These are phyloP conservation scores for Teratosphaeria zuluensis DNA, from an alignment of 2,329 filamentous ascomycete genomes.

Conservation along the genomic window DNA sequence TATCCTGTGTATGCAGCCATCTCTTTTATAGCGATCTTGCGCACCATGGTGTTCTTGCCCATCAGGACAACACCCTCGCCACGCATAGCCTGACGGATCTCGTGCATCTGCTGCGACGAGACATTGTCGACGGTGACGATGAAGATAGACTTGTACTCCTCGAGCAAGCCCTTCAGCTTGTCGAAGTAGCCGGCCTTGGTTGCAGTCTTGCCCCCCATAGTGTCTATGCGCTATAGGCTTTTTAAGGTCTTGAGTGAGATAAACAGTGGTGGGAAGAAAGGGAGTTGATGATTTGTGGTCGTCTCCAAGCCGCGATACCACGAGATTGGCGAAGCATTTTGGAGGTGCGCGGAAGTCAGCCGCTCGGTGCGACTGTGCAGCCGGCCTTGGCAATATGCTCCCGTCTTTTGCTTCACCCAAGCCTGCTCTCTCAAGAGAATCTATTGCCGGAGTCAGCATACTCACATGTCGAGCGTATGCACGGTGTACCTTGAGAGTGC, in stretches of 20 bases:
- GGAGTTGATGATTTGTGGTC: neutral
- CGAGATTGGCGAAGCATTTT: neutral
- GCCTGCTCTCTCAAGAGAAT: neutral
- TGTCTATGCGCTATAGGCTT: constrained; percentile 25
- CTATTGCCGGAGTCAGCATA: neutral
- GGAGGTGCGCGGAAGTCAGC: neutral
- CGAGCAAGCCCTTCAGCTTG: constrained; percentile 95
- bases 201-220: constrained; percentile 57
- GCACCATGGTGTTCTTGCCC: constrained; percentile 99
- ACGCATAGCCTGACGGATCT: constrained; percentile 89
- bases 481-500: neutral
- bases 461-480: neutral
- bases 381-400: neutral
- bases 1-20: constrained; percentile 1
- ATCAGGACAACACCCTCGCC: constrained; percentile 91
- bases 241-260: constrained; percentile 18
- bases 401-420: neutral
- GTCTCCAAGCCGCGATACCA: neutral
- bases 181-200: constrained; percentile 98
- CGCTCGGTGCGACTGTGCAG: neutral
- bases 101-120: constrained; percentile 99
- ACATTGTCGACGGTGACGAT: constrained; percentile 82
- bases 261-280: neutral
- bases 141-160: constrained; percentile 97
- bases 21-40: constrained; percentile 16